phyloP scores from a whole-genome alignment of 2,329 filamentous ascomycete species.

The Intubia oerlemansii region DNA sequence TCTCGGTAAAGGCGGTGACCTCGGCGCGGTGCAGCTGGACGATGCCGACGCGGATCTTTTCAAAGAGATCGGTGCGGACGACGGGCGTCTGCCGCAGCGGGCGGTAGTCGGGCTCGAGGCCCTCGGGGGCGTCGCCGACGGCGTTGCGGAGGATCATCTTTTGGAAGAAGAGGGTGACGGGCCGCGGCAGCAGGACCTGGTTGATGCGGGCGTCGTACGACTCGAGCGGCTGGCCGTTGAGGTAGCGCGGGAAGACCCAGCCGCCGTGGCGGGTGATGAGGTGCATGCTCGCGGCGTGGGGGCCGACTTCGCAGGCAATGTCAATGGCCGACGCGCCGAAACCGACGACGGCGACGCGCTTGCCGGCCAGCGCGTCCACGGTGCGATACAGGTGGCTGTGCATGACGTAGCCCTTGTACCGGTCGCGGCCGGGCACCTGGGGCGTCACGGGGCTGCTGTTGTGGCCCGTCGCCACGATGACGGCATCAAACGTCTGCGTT shows the following conservation, averaged over 20 bases:
- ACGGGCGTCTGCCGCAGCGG: constrained; percentile 16
- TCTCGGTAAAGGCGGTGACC: constrained; percentile 10
- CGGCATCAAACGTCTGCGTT: constrained; percentile 16
- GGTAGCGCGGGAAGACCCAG: constrained; percentile 17
- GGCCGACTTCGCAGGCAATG: constrained; percentile 16
- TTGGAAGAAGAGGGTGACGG: constrained; percentile 12
- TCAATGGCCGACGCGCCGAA: constrained; percentile 18
- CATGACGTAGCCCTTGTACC: constrained; percentile 14
- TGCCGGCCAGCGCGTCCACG: constrained; percentile 14
- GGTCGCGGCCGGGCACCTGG: constrained; percentile 11
- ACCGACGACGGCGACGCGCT: constrained; percentile 16
- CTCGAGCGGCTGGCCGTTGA: constrained; percentile 16
- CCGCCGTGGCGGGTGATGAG: constrained; percentile 16
- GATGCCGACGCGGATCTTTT: constrained; percentile 14
- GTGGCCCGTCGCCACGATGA: constrained; percentile 16
- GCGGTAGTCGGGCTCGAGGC: constrained; percentile 14
- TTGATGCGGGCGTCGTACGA: constrained; percentile 14
- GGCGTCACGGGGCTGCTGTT: constrained; percentile 10
- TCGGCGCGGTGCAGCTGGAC: constrained; percentile 14
- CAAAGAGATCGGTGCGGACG: constrained; percentile 13
- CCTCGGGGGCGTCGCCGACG: constrained; percentile 12
- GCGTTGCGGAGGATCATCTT: constrained; percentile 12
- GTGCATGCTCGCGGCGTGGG: constrained; percentile 14
- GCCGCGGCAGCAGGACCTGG: constrained; percentile 11
- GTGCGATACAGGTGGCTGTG: constrained; percentile 18